Evolutionary conservation across 352 stramenopile genomes (phyloP).

Genomic region (Halophytophthora batemanensis): DNA sequence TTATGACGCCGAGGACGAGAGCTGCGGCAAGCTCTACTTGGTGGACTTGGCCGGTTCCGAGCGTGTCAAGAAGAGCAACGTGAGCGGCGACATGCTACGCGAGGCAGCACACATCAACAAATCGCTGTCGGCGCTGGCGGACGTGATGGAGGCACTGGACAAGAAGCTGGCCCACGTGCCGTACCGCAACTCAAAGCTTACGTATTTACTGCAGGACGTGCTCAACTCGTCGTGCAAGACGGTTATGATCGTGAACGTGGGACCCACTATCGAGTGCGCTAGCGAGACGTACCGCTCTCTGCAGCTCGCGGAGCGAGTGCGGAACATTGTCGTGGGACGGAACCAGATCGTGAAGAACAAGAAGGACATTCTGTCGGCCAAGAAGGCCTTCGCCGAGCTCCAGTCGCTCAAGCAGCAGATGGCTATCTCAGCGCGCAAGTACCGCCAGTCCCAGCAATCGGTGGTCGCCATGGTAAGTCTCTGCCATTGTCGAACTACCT

Average conservation of each 20-base stretch:
- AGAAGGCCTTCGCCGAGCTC: constrained; percentile 93
- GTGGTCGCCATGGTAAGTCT: constrained; percentile 87
- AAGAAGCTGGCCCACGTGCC: constrained; percentile 92
- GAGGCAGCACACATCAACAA: constrained; percentile 88
- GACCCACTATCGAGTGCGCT: constrained; percentile 73
- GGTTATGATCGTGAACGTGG: constrained; percentile 93
- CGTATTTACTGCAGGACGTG: constrained; percentile 95
- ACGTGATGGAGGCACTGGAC: constrained; percentile 91
- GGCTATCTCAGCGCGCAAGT: constrained; percentile 79
- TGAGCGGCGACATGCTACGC: constrained; percentile 76
- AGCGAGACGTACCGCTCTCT: constrained; percentile 88
- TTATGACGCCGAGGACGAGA: constrained; percentile 31
- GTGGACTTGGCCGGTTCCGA: constrained; percentile 93
- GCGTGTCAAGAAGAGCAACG: constrained; percentile 89
- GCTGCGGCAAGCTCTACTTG: constrained; percentile 89
- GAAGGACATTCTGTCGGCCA: constrained; percentile 85
- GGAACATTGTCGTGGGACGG: constrained; percentile 73
- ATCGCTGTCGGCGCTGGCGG: constrained; percentile 89
- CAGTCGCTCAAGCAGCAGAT: constrained; percentile 94
- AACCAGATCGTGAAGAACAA: constrained; percentile 86
- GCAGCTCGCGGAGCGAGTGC: constrained; percentile 81
- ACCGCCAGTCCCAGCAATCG: constrained; percentile 88
- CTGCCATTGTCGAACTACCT: constrained; percentile 19
- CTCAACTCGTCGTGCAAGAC: constrained; percentile 90
- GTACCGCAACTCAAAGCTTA: constrained; percentile 98